Evolutionary conservation across 306 rosid genomes (phyloP).

Genomic region (Ormosia emarginata): DNA sequence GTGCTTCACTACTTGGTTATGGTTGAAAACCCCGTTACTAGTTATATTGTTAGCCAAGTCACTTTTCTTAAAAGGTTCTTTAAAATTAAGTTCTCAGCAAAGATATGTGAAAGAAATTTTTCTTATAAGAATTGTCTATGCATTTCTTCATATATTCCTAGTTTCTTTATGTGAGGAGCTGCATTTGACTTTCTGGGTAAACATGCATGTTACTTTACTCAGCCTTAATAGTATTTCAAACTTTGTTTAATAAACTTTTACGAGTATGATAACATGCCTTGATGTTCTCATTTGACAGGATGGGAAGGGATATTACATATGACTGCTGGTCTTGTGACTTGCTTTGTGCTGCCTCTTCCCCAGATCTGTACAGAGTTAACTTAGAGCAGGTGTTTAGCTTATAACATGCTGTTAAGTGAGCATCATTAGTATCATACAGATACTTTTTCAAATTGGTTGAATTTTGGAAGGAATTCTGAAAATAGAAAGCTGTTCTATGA

Average conservation of each 20-base stretch:
- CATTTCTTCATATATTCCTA: neutral
- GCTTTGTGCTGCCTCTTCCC: constrained; percentile 97
- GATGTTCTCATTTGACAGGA: constrained; percentile 49
- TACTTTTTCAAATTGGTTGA: constrained; percentile 12
- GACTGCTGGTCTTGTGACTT: constrained; percentile 94
- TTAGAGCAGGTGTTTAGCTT: constrained; percentile 69
- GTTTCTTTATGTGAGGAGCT: neutral
- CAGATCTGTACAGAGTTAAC: constrained; percentile 86
- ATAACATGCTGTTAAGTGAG: neutral
- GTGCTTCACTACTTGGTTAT: neutral
- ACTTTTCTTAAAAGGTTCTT: neutral
- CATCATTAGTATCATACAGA: neutral
- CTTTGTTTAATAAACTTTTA: neutral
- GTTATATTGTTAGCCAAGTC: neutral
- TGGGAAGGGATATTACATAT: constrained; percentile 85
- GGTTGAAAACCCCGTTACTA: neutral
- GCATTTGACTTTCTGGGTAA: neutral
- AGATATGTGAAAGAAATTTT: neutral
- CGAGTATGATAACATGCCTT: neutral
- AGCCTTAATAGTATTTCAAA: neutral
- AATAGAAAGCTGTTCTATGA: neutral
- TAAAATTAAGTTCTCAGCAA: neutral
- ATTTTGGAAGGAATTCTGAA: neutral
- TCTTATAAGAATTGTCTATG: neutral
- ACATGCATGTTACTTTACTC: neutral